These are phyloP conservation scores for Naganishia liquefaciens DNA, from an alignment of 1,284 basidiomycete species.

Conservation along the genomic window DNA sequence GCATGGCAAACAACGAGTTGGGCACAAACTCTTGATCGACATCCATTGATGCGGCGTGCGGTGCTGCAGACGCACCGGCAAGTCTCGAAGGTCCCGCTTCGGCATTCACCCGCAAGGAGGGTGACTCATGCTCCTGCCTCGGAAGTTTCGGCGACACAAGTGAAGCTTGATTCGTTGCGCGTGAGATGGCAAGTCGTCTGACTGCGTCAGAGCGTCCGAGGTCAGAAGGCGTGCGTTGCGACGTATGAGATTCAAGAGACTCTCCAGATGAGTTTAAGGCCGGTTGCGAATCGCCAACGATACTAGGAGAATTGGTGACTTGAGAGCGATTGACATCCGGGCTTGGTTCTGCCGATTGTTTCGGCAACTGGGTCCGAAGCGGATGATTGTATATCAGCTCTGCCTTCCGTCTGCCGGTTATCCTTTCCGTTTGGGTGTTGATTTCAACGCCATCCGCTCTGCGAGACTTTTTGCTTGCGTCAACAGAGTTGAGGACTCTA, in stretches of 20 bases:
- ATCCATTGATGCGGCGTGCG: neutral
- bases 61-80: neutral
- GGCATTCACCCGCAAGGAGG: neutral
- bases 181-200: slow-evolving; percentile 1
- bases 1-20: slow-evolving; percentile 2
- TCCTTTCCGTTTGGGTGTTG: neutral
- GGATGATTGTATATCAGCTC: too few relatives aligned
- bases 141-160: neutral
- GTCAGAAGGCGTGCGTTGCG: slow-evolving; percentile 3
- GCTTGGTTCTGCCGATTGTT: neutral
- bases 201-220: neutral
- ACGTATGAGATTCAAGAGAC: neutral
- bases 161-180: slow-evolving; percentile 1
- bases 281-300: slow-evolving; percentile 20
- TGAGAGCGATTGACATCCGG: neutral
- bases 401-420: neutral
- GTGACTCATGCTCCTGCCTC: neutral
- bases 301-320: slow-evolving; percentile 3
- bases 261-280: slow-evolving; percentile 13
- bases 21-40: slow-evolving; percentile 5
- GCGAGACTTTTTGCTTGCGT: too few relatives aligned
- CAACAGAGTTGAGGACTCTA: too few relatives aligned
- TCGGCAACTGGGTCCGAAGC: too few relatives aligned
- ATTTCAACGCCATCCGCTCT: too few relatives aligned
- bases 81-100: slow-evolving; percentile 2